These are phyloP conservation scores for Jimgerdemannia lactiflua DNA, from an alignment of 192 early-diverging fungal species.

Conservation along the genomic window DNA sequence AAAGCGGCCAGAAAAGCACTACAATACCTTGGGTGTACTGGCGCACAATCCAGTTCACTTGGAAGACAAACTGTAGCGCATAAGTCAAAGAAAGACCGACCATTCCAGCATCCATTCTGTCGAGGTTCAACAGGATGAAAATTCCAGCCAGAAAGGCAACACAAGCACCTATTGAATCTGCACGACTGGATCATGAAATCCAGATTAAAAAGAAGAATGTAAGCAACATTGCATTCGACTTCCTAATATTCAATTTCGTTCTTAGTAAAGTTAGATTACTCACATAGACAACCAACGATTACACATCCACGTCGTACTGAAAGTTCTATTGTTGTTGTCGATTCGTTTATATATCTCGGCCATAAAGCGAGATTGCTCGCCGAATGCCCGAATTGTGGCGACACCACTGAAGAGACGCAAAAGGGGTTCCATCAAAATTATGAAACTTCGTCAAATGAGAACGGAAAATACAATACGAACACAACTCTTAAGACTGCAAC, in stretches of 20 bases:
- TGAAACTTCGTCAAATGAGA: neutral
- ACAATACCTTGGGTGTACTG: slow-evolving; percentile 76
- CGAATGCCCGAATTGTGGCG: slow-evolving; percentile 79
- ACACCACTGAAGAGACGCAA: slow-evolving; percentile 56
- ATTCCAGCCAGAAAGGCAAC: slow-evolving; percentile 62
- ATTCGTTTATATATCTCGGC: slow-evolving; percentile 49
- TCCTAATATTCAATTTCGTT: neutral
- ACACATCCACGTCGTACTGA: slow-evolving; percentile 77
- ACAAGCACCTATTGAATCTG: slow-evolving; percentile 61
- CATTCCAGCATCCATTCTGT: slow-evolving; percentile 71
- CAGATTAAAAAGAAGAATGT: slow-evolving; percentile 8
- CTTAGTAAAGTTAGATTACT: neutral
- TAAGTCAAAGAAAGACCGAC: slow-evolving; percentile 81
- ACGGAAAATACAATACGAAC: no score
- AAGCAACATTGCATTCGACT: neutral
- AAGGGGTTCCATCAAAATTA: neutral
- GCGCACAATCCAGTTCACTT: slow-evolving; percentile 75
- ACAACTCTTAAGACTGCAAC: neutral
- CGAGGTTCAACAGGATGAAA: slow-evolving; percentile 51
- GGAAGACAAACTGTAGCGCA: slow-evolving; percentile 71
- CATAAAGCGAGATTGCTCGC: slow-evolving; percentile 61
- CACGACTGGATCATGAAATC: slow-evolving; percentile 53
- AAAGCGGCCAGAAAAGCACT: neutral
- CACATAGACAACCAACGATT: slow-evolving; percentile 78
- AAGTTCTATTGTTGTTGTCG: slow-evolving; percentile 78